Percentiles rank a stretch among this genome's conserved stretches.
These are phyloP conservation scores for Adansonia madagascariensis DNA, from an alignment of 441 rosid genomes.

Conservation along the genomic window DNA sequence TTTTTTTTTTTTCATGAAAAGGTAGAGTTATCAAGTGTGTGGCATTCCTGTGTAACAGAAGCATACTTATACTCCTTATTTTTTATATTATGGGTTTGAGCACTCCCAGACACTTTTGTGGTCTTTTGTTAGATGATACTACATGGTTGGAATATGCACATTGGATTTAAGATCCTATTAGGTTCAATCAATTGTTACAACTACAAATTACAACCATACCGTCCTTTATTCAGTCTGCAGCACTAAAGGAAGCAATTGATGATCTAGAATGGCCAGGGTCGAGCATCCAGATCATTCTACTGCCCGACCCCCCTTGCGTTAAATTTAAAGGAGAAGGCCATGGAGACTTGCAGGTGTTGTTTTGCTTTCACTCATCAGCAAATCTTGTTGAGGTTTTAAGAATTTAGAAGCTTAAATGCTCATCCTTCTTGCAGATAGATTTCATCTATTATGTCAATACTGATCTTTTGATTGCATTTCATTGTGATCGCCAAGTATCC, in stretches of 20 bases:
- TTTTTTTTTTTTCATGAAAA: background rate
- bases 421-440: slow-evolving; percentile 60
- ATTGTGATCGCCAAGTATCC: slow-evolving; percentile 68
- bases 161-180: slow-evolving; percentile 15
- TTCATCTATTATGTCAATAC: slow-evolving; percentile 76
- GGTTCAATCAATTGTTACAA: slow-evolving; percentile 5
- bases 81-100: background rate
- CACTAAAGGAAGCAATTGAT: slow-evolving; percentile 90
- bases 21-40: background rate
- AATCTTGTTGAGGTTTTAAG: slow-evolving; percentile 22
- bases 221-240: slow-evolving; percentile 62
- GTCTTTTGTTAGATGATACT: background rate
- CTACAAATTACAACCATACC: slow-evolving; percentile 24
- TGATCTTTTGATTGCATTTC: slow-evolving; percentile 77
- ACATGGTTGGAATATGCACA: background rate
- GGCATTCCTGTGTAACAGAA: background rate
- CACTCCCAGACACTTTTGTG: background rate
- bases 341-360: slow-evolving; percentile 84
- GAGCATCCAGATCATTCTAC: slow-evolving; percentile 68
- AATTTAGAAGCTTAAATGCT: slow-evolving; percentile 16
- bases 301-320: slow-evolving; percentile 72
- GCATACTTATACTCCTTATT: background rate
- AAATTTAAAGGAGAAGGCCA: slow-evolving; percentile 87
- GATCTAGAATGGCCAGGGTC: slow-evolving; percentile 99
- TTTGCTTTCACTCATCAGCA: slow-evolving; percentile 25